These are phyloP conservation scores for Pestalotiopsis sp. DNA, from an alignment of 2,329 filamentous ascomycete species.

Conservation along the genomic window DNA sequence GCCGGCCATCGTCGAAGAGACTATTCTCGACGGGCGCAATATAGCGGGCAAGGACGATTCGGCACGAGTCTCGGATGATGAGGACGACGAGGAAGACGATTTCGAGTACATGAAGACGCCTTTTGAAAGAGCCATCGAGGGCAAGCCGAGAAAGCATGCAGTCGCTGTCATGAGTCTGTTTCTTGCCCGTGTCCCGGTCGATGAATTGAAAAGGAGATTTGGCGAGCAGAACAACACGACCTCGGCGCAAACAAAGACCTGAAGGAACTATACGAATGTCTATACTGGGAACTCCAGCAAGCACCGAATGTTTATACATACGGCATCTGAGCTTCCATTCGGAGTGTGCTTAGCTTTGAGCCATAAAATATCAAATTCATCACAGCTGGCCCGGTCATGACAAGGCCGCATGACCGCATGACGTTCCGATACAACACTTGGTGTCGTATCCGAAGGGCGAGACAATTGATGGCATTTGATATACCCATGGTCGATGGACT, in stretches of 20 bases:
- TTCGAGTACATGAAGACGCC: conserved; percentile 63
- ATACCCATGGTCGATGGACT: too few species aligned
- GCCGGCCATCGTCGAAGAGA: conserved; percentile 43
- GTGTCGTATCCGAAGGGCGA: too few species aligned
- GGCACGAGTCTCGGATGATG: conserved; percentile 35
- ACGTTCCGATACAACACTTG: too few species aligned
- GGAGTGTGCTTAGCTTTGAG: not conserved
- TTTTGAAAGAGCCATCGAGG: conserved; percentile 56
- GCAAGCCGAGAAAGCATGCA: conserved; percentile 45
- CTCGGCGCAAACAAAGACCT: conserved; percentile 5
- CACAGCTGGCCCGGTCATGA: not conserved
- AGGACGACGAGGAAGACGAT: conserved; percentile 41
- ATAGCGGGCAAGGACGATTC: conserved; percentile 37
- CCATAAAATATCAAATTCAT: not conserved
- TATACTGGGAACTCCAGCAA: not conserved
- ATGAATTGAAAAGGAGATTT: conserved; percentile 53
- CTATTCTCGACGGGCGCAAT: conserved; percentile 35
- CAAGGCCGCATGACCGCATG: too few species aligned
- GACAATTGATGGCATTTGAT: too few species aligned
- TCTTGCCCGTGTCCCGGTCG: conserved; percentile 55
- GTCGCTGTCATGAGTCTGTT: conserved; percentile 63
- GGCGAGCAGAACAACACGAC: conserved; percentile 48
- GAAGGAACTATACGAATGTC: not conserved
- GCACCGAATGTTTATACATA: not conserved
- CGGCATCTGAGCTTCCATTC: not conserved